These are phyloP conservation scores for Agaricus subrufescens DNA, from an alignment of 768 basidiomycete species.

Conservation along the genomic window DNA sequence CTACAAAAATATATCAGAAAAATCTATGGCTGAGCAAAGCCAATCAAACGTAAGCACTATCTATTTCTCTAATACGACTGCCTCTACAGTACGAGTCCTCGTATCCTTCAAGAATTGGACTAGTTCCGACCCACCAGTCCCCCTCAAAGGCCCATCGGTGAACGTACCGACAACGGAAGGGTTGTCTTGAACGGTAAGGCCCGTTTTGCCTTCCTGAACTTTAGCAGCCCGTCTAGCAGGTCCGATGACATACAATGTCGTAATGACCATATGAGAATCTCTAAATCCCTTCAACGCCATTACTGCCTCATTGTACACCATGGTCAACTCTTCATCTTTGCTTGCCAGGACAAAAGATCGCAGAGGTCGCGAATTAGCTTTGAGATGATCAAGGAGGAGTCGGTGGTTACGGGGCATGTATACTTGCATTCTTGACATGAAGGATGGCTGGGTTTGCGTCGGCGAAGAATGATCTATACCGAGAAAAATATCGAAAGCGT, in stretches of 20 bases:
- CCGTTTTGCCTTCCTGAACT: conserved; percentile 16
- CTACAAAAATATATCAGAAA: background rate
- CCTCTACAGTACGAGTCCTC: conserved; percentile 60
- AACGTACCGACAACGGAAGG: conserved; percentile 13
- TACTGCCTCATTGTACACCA: conserved; percentile 67
- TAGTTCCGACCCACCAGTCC: conserved; percentile 80
- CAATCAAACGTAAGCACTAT: background rate
- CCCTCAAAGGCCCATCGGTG: conserved; percentile 37
- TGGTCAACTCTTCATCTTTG: conserved; percentile 31
- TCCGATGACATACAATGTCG: conserved; percentile 70
- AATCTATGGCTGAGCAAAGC: too few relatives aligned
- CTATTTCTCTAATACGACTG: conserved; percentile 22
- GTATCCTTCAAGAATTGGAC: conserved; percentile 74
- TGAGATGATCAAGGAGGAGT: conserved; percentile 66
- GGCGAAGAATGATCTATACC: conserved; percentile 52
- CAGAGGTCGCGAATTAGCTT: conserved; percentile 54
- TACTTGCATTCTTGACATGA: conserved; percentile 70
- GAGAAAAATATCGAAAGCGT: conserved; percentile 71
- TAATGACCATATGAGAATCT: conserved; percentile 77
- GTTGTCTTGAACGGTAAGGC: conserved; percentile 5
- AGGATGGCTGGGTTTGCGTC: conserved; percentile 30
- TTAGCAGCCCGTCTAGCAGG: conserved; percentile 48
- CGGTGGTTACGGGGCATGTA: conserved; percentile 88
- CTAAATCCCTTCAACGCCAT: conserved; percentile 67
- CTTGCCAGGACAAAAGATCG: conserved; percentile 46